These are phyloP conservation scores for Epichloe scottii DNA, from an alignment of 2,329 filamentous ascomycete genomes.

Conservation along the genomic window DNA sequence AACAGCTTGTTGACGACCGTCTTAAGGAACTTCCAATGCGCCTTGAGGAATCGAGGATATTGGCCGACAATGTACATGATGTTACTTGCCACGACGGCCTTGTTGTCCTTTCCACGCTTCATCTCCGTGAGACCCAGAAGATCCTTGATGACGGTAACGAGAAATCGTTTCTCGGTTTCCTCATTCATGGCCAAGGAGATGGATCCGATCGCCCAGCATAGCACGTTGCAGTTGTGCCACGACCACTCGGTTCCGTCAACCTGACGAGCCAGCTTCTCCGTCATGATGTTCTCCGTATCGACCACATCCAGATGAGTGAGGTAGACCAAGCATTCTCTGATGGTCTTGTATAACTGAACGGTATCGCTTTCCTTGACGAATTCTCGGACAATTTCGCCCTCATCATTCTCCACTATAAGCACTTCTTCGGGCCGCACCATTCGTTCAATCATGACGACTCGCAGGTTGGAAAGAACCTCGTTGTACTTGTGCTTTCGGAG, in stretches of 20 bases:
- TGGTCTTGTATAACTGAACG: constrained; percentile 98
- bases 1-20: constrained; percentile 99
- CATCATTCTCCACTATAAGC: constrained; percentile 97
- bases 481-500: constrained; percentile 97
- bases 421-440: constrained; percentile 99
- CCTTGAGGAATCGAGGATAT: constrained; percentile 95
- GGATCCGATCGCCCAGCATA: constrained; percentile 98
- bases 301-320: constrained; percentile 94
- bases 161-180: constrained; percentile 95
- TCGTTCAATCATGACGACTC: constrained; percentile 98
- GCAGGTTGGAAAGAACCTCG: constrained; percentile 83
- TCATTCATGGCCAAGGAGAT: constrained; percentile 99
- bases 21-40: constrained; percentile 99
- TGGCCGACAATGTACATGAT: constrained; percentile 99
- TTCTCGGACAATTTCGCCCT: constrained; percentile 96
- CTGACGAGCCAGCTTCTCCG: constrained; percentile 89
- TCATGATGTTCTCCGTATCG: constrained; percentile 98
- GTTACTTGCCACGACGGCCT: constrained; percentile 95
- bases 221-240: constrained; percentile 98
- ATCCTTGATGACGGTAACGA: constrained; percentile 98
- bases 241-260: constrained; percentile 97
- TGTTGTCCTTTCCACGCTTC: constrained; percentile 99
- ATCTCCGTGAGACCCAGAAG: constrained; percentile 93
- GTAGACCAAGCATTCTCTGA: constrained; percentile 91
- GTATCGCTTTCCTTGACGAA: constrained; percentile 99